Base-by-base conservation (phyloP, 1,139 yeast species). In the Yamadazyma blattariae region DNA sequence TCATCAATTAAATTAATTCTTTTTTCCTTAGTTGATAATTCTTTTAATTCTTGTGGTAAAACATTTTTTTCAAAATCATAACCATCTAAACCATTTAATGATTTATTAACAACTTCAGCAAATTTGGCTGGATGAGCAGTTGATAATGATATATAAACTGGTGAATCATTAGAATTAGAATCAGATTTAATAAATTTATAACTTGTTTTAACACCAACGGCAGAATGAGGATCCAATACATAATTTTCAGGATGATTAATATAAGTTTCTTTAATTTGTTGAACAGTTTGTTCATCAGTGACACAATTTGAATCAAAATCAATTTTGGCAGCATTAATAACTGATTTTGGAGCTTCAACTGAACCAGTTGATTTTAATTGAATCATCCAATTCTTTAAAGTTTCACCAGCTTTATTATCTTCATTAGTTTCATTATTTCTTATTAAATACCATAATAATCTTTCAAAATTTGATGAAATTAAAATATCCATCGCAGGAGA, bases 91-190 rank as follows among this genome's bases (percentile, higher is more conserved):
- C 73, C 72, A 33, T 64, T 58, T 48, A 92, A 75, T 2, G 97
- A 89, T 50, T 76, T 68, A 59, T 89, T 84, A 14, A 92, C 98
- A 35, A 96, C 98, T 45, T 89, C 97, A 19, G 96, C 87, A 56
- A 92, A 92, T 64, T 92, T 92, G 41, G 98, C 98, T 29, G 98
- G 98, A 57, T 92, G 98, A 7, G 98, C 98, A 30, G 98, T 92
- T 2, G 97, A 85, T 42, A 92, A 77, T 5, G 96, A 86, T 34
- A 92, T 74, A 58, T 87, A 87, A 27, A 42, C 38, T 36, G 68
- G 62, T 30, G 71, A 57, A 20, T 66, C 55, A 36, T 45, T 41
- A 47, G 78, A 84, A 36, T 66, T 59, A 9, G 64, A 69, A 5
- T 17, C 19, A 17, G 19, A 5, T 5, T 17, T 7, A 39, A 82